phyloP scores from a whole-genome alignment of 129 eudicot species.

The Lactuca saligna region DNA sequence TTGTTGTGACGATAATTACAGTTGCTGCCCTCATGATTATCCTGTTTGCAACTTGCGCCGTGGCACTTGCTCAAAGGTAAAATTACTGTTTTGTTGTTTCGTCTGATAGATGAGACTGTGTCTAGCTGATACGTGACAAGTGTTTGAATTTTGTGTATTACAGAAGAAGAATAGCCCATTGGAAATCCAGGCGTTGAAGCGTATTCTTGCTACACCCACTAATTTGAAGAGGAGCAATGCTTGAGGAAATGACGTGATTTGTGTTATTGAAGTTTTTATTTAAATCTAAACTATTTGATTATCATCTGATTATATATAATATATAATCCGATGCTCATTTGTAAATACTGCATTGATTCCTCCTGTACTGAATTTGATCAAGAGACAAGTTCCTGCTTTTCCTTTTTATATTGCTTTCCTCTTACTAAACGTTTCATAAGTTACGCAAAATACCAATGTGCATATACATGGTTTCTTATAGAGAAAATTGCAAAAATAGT shows the following conservation, averaged over 20 bases:
- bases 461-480: too few species aligned
- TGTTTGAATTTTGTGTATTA: too few species aligned
- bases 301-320: background rate
- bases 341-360: constrained; percentile 30
- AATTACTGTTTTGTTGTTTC: background rate
- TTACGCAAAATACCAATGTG: background rate
- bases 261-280: background rate
- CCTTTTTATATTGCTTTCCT: background rate
- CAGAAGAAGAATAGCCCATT: constrained; percentile 41
- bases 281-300: constrained; percentile 6
- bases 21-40: constrained; percentile 93
- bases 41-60: constrained; percentile 69
- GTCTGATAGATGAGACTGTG: background rate
- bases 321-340: constrained; percentile 26
- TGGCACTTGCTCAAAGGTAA: constrained; percentile 73
- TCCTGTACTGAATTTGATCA: constrained; percentile 18
- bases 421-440: too few species aligned
- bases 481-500: too few species aligned
- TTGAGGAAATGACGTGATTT: constrained; percentile 22
- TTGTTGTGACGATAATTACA: constrained; percentile 81
- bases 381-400: background rate
- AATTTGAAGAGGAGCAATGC: constrained; percentile 36
- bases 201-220: constrained; percentile 58
- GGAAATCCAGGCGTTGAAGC: constrained; percentile 61
- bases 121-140: too few species aligned